Evolutionary conservation across 352 stramenopile genomes (phyloP), one percentile per base, ranked within the genome.

Genomic region (Sclerospora graminicola): DNA sequence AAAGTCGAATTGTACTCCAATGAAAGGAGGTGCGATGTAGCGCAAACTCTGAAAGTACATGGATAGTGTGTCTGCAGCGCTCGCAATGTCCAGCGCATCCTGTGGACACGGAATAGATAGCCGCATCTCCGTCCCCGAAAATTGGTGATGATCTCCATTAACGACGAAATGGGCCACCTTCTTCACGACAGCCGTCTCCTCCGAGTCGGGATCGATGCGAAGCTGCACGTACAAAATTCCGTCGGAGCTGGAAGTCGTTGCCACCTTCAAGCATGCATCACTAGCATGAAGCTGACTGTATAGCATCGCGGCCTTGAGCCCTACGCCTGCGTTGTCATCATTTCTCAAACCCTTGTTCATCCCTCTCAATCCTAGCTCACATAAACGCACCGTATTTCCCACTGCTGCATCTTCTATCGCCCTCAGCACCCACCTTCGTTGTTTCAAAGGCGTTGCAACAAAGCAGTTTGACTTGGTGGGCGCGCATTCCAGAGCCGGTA

Each of bases 61-160:
- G 6, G 68, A 56, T 15, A 91, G 41, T 10, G 45, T 54, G 21
- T 82, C 66, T 7, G 67, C 63, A 19, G 62, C 71, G 14, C 63
- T 60, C 19, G 79, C 67, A 5, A 84, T n/a, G 0, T 80, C 54
- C 9, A n/a, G 4, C 10, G 21, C 28, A 32, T 42, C 36, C 1
- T 50, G 38, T 29, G 76, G 72, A 34, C 41, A 65, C 14, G 79
- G 76, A 20, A 91, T 55, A 8, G 61, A 62, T 23, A 91, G 44
- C 6, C 72, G 60, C 66, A 91, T 84, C 35, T 91, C 76, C 6
- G 79, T 91, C 9, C 79, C 79, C 2, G 79, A 89, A 38, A 91
- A 89, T 21, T 66, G 45, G 8, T 76, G 51, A 27, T 90, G 76
- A 3, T 46, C 44, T 54, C 86, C 76, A 37, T 69, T 41, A 3